These are phyloP conservation scores for Alternaria rosae DNA, from an alignment of 2,329 filamentous ascomycete genomes.

Conservation along the genomic window DNA sequence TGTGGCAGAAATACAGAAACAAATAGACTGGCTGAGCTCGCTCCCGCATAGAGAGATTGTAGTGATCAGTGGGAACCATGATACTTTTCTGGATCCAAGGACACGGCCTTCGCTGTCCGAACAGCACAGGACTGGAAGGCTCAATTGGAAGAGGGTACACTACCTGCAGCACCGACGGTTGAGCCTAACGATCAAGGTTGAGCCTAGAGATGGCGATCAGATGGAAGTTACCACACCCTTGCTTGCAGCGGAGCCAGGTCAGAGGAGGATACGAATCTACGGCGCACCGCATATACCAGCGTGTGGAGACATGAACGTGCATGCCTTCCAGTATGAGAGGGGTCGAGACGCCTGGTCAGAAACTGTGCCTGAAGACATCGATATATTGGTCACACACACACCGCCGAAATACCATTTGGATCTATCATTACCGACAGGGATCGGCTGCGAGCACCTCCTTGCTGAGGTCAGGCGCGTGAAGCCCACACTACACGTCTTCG, in stretches of 20 bases:
- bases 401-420: conserved; percentile 77
- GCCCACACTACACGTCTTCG: conserved; percentile 81
- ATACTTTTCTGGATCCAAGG: conserved; percentile 79
- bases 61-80: conserved; percentile 87
- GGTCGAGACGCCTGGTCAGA: conserved; percentile 74
- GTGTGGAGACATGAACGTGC: conserved; percentile 70
- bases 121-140: conserved; percentile 62
- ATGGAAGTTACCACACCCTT: conserved; percentile 26
- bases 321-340: conserved; percentile 79
- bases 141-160: conserved; percentile 72
- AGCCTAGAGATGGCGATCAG: conserved; percentile 12
- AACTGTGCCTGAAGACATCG: conserved; percentile 73
- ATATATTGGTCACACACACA: conserved; percentile 82
- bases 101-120: conserved; percentile 60
- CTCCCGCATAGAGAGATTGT: conserved; percentile 83
- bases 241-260: conserved; percentile 21
- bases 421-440: conserved; percentile 63
- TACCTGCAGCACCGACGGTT: conserved; percentile 77
- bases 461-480: conserved; percentile 76
- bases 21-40: conserved; percentile 80
- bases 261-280: conserved; percentile 72
- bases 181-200: conserved; percentile 61
- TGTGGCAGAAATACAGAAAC: conserved; percentile 75
- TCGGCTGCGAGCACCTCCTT: conserved; percentile 76
- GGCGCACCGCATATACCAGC: conserved; percentile 82